Percentiles rank a stretch among this genome's conserved stretches.
These are phyloP conservation scores for Capsella bursapastoris DNA, from an alignment of 345 rosid species.

Conservation along the genomic window DNA sequence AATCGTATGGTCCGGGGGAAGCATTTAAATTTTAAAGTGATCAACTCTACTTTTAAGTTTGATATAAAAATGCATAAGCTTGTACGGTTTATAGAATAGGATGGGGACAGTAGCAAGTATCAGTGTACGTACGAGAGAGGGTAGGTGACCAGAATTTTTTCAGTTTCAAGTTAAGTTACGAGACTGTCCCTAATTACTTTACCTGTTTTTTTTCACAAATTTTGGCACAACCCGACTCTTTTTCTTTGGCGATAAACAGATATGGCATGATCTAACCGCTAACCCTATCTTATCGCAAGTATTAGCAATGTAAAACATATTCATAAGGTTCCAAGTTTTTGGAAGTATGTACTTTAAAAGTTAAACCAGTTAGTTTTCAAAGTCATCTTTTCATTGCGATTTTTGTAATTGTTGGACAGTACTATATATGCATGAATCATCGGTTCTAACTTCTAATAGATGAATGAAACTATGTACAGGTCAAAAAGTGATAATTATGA, in stretches of 20 bases:
- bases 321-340: too few relatives aligned
- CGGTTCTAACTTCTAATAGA: too few relatives aligned
- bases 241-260: slow-evolving; percentile 36
- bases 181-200: neutral
- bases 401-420: too few relatives aligned
- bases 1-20: neutral
- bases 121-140: slow-evolving; percentile 30
- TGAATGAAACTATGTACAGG: too few relatives aligned
- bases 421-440: too few relatives aligned
- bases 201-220: neutral
- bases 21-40: neutral
- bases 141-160: slow-evolving; percentile 18
- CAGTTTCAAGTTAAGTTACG: neutral
- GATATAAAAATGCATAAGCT: neutral
- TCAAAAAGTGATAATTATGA: too few relatives aligned
- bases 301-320: too few relatives aligned
- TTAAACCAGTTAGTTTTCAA: too few relatives aligned
- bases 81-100: neutral
- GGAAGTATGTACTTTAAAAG: too few relatives aligned
- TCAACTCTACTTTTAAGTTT: too few relatives aligned
- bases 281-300: too few relatives aligned
- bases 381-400: too few relatives aligned
- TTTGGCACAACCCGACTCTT: neutral
- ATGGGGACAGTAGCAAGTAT: neutral
- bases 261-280: slow-evolving; percentile 28